phyloP scores from a whole-genome alignment of 2,329 filamentous ascomycete genomes.

The Dactylellina parvicollis region DNA sequence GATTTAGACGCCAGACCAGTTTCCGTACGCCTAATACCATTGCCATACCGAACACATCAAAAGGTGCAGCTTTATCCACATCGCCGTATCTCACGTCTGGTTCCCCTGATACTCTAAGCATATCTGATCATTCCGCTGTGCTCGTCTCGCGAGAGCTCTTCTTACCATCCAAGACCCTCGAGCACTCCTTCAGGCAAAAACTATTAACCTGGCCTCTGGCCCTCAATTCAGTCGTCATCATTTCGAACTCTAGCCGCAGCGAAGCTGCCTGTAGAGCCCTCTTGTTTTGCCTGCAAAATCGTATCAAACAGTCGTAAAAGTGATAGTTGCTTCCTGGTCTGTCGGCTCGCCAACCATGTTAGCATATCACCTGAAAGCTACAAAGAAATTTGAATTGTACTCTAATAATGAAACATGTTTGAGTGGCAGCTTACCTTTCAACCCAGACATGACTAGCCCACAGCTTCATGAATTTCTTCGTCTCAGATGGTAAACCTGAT shows the following conservation, averaged over 20 bases:
- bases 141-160: background rate
- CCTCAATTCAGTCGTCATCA: background rate
- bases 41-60: too few relatives aligned
- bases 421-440: slow-evolving; percentile 9
- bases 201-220: background rate
- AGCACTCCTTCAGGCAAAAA: background rate
- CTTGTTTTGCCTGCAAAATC: slow-evolving; percentile 30
- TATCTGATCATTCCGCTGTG: too few relatives aligned
- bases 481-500: background rate
- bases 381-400: background rate
- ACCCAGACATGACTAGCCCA: slow-evolving; percentile 24
- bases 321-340: slow-evolving; percentile 30
- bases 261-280: background rate
- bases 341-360: background rate
- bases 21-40: too few relatives aligned
- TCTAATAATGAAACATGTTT: background rate
- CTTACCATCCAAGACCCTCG: background rate
- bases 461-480: slow-evolving; percentile 11
- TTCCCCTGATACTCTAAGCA: too few relatives aligned
- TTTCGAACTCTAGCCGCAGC: slow-evolving; percentile 17
- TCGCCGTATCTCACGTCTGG: too few relatives aligned
- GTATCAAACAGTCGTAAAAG: slow-evolving; percentile 31
- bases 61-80: too few relatives aligned
- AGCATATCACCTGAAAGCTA: background rate
- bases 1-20: too few relatives aligned